phyloP scores from a whole-genome alignment of 352 stramenopile genomes.

The Elongisporangium undulatum region DNA sequence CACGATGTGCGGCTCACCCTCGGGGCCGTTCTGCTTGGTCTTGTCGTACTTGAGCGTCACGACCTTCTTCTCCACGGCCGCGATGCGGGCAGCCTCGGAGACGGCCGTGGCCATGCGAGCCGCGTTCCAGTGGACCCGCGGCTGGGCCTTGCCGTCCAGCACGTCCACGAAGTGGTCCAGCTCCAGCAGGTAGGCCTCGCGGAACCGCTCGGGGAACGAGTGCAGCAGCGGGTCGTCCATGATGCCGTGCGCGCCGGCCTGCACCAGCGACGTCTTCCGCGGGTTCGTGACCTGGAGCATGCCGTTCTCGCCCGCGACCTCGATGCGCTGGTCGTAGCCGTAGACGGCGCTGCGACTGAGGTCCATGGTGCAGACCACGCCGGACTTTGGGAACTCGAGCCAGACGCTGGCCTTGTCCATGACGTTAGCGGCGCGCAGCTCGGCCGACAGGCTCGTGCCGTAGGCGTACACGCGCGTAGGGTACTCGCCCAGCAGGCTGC shows the following conservation, averaged over 20 bases:
- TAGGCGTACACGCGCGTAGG: slow-evolving; percentile 78
- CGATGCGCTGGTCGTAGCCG: slow-evolving; percentile 92
- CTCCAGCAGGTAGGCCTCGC: slow-evolving; percentile 80
- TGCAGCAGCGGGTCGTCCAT: slow-evolving; percentile 53
- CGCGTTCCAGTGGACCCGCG: slow-evolving; percentile 60
- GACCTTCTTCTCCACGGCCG: slow-evolving; percentile 58
- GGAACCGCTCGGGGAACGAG: slow-evolving; percentile 90
- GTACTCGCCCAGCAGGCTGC: slow-evolving; percentile 70
- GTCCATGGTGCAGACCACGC: slow-evolving; percentile 88
- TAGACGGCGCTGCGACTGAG: slow-evolving; percentile 83
- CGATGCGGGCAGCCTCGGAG: slow-evolving; percentile 63
- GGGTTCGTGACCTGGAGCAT: slow-evolving; percentile 79
- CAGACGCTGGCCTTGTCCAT: slow-evolving; percentile 86
- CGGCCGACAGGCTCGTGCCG: slow-evolving; percentile 66
- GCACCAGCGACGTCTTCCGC: slow-evolving; percentile 50
- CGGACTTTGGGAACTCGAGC: slow-evolving; percentile 58
- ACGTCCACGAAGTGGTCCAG: slow-evolving; percentile 80
- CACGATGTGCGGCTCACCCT: slow-evolving; percentile 46
- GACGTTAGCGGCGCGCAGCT: slow-evolving; percentile 58
- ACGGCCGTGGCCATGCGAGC: slow-evolving; percentile 77
- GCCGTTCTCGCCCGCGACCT: slow-evolving; percentile 76
- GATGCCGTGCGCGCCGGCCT: slow-evolving; percentile 47
- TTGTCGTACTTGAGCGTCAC: slow-evolving; percentile 57
- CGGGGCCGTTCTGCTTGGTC: slow-evolving; percentile 36
- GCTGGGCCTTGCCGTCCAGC: slow-evolving; percentile 28